Percentiles rank a stretch among this genome's conserved stretches.
Evolutionary conservation across 2,329 filamentous ascomycete genomes (phyloP).

Genomic region (Pseudogymnoascus sp.): DNA sequence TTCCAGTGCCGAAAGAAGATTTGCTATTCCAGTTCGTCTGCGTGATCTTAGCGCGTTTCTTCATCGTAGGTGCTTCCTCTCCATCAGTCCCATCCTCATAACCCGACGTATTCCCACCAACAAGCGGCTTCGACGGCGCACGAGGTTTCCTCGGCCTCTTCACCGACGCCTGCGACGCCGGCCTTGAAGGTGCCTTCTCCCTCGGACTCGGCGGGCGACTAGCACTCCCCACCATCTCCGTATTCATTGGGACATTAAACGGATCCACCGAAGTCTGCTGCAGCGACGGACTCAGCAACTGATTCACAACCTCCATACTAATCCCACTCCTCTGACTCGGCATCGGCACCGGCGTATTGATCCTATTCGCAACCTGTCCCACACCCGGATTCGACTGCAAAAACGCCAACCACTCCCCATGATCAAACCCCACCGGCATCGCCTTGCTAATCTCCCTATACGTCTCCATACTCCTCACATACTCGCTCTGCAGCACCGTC

Average conservation of each 20-base stretch:
- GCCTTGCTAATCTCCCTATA: slow-evolving; percentile 51
- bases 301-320: slow-evolving; percentile 29
- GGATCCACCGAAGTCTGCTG: slow-evolving; percentile 19
- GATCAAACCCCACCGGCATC: slow-evolving; percentile 56
- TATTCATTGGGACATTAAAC: slow-evolving; percentile 16
- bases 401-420: slow-evolving; percentile 71
- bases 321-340: slow-evolving; percentile 21
- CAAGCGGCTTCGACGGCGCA: slow-evolving; percentile 15
- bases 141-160: slow-evolving; percentile 19
- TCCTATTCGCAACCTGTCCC: slow-evolving; percentile 30
- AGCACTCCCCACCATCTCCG: slow-evolving; percentile 15
- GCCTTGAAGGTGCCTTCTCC: slow-evolving; percentile 20
- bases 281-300: slow-evolving; percentile 26
- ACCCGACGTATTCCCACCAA: slow-evolving; percentile 60
- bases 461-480: slow-evolving; percentile 52
- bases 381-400: slow-evolving; percentile 60
- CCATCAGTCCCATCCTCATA: slow-evolving; percentile 51
- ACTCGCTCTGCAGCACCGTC: slow-evolving; percentile 49
- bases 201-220: slow-evolving; percentile 14
- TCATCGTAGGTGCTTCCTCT: slow-evolving; percentile 44
- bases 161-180: slow-evolving; percentile 24
- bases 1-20: slow-evolving; percentile 62
- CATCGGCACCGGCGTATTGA: slow-evolving; percentile 22
- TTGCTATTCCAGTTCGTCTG: slow-evolving; percentile 66
- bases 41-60: slow-evolving; percentile 74